Evolutionary conservation across 768 basidiomycete genomes (phyloP).

Genomic region (Coprinopsis cinerea): DNA sequence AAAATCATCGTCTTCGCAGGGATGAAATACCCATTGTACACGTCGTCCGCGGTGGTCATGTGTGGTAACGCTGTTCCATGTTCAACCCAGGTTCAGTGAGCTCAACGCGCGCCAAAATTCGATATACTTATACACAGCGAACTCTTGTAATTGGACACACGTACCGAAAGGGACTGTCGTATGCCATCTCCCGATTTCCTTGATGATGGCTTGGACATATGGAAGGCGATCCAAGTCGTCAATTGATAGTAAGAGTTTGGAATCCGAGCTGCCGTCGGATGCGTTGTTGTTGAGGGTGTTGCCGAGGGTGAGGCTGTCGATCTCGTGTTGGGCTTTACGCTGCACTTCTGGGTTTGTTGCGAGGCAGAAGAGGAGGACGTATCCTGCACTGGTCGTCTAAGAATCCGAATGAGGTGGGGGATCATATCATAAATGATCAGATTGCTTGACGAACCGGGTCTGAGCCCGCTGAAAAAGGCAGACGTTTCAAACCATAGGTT

Average conservation of each 20-base stretch:
- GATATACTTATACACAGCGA: neutral
- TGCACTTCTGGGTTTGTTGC: conserved; percentile 14
- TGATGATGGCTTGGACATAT: conserved; percentile 18
- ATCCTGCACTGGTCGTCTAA: neutral
- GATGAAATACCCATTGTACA: conserved; percentile 31
- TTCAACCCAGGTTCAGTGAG: too few relatives aligned
- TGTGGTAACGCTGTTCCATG: conserved; percentile 15
- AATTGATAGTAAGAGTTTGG: too few relatives aligned
- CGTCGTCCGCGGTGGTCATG: conserved; percentile 21
- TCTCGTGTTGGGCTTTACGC: conserved; percentile 17
- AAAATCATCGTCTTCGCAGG: conserved; percentile 27
- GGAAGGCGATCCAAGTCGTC: conserved; percentile 15
- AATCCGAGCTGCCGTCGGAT: conserved; percentile 14
- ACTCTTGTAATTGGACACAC: neutral
- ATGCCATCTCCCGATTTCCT: conserved; percentile 16
- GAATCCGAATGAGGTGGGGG: too few relatives aligned
- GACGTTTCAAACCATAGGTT: too few relatives aligned
- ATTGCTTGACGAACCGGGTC: neutral
- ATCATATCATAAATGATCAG: neutral
- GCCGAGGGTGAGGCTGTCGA: too few relatives aligned
- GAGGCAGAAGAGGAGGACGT: conserved; percentile 14
- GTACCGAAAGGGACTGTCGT: conserved; percentile 8
- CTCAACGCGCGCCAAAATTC: too few relatives aligned
- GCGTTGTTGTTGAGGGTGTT: too few relatives aligned
- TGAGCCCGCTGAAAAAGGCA: too few relatives aligned